A percentile compares a stretch with the other conserved stretches of the same genome.
Evolutionary conservation across 2,329 filamentous ascomycete genomes (phyloP).

Genomic region (Botrytis sinoallii): DNA sequence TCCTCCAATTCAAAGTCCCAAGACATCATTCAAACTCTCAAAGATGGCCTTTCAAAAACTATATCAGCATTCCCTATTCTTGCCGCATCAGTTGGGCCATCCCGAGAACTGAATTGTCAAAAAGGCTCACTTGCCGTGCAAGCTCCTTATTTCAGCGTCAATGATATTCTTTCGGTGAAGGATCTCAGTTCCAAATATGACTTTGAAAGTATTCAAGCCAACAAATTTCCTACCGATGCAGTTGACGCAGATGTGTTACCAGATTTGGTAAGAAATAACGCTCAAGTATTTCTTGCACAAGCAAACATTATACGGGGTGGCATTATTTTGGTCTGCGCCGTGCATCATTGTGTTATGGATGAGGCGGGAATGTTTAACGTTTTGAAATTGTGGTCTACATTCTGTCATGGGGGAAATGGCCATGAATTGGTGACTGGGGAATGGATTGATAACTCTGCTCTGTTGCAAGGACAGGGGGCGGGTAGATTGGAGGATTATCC

Average conservation of each 20-base stretch:
- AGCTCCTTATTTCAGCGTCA: neutral
- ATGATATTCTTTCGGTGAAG: neutral
- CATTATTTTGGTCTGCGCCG: neutral
- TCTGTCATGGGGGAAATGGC: neutral
- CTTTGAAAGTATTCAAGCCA: neutral
- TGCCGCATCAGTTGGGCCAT: neutral
- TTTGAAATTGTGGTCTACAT: constrained; percentile 11
- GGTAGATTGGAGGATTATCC: neutral
- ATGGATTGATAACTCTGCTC: constrained; percentile 2
- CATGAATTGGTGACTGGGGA: neutral
- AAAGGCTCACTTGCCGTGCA: constrained; percentile 5
- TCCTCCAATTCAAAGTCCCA: neutral
- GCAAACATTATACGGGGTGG: neutral
- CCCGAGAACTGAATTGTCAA: neutral
- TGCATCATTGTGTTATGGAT: constrained; percentile 11
- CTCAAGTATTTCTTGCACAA: neutral
- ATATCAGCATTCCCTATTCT: neutral
- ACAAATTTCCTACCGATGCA: neutral
- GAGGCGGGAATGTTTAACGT: neutral
- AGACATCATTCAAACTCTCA: neutral
- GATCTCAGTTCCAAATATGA: constrained; percentile 5
- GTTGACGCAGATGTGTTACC: neutral
- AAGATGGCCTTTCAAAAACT: neutral
- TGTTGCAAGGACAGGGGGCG: neutral
- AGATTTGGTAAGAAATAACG: neutral